A percentile compares a stretch with the other conserved stretches of the same genome.
phyloP scores from a whole-genome alignment of 2,329 filamentous ascomycete species.

The Penicillium verrucosum region DNA sequence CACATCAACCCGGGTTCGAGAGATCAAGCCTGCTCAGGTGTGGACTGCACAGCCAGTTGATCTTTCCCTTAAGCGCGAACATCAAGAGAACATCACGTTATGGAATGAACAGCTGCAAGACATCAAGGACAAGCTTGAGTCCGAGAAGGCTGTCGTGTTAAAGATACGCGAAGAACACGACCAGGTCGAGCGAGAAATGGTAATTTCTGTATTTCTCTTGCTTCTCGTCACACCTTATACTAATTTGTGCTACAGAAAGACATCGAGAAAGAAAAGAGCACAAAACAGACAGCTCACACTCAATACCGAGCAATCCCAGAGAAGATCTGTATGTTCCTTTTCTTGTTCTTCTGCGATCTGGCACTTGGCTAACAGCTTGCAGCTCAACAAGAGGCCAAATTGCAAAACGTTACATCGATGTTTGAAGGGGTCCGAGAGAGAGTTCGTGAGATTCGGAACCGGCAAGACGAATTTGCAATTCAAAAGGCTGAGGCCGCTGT shows the following conservation, averaged over 20 bases:
- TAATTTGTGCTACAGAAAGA: slow-evolving; percentile 24
- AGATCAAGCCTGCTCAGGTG: slow-evolving; percentile 58
- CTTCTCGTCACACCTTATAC: not conserved
- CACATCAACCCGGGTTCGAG: slow-evolving; percentile 64
- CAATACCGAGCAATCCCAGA: slow-evolving; percentile 65
- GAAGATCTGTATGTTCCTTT: slow-evolving; percentile 61
- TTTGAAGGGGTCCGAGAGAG: slow-evolving; percentile 45
- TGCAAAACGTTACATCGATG: slow-evolving; percentile 41
- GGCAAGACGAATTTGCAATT: slow-evolving; percentile 56
- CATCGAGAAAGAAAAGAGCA: slow-evolving; percentile 59
- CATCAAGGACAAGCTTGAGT: slow-evolving; percentile 25
- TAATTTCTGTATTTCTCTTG: slow-evolving; percentile 26
- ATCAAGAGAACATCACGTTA: slow-evolving; percentile 52
- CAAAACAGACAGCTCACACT: slow-evolving; percentile 63
- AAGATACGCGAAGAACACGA: slow-evolving; percentile 23
- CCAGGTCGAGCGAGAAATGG: slow-evolving; percentile 41
- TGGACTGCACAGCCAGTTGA: slow-evolving; percentile 81
- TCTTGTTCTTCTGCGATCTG: slow-evolving; percentile 7
- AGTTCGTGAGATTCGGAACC: slow-evolving; percentile 51
- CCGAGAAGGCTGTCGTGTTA: slow-evolving; percentile 29
- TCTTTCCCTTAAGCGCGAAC: slow-evolving; percentile 51
- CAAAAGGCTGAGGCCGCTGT: slow-evolving; percentile 56
- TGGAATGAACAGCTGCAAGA: slow-evolving; percentile 44
- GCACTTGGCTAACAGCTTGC: slow-evolving; percentile 26
- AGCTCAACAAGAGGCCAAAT: slow-evolving; percentile 47